Evolutionary conservation across 495 filamentous ascomycete species (phyloP), one percentile per base, ranked within the genome.

Genomic region (Lasiosphaeris hirsuta): DNA sequence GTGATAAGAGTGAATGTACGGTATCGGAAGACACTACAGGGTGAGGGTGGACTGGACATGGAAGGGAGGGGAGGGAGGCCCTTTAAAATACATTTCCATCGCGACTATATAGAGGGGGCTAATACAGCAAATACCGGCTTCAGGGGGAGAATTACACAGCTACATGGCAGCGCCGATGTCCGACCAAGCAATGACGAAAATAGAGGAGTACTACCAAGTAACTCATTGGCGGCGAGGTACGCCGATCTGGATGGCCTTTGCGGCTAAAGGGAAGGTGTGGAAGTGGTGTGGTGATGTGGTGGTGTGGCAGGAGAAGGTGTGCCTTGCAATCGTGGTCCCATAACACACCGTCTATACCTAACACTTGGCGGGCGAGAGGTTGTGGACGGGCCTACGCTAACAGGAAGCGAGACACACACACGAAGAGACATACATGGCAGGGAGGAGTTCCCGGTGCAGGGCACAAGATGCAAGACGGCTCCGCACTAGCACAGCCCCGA

Each of bases 1-100:
- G 59, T 59, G 65, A 66, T 51, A 35, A 51, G 46, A 66, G 61
- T 58, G 66, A 66, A 58, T 60, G 63, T 46, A 68, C 54, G 60
- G 62, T 57, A 62, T 59, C 58, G 44, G 38, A 35, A 58, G 63
- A 55, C 56, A 62, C 61, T 66, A 54, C 34, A 43, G 45, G 53
- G 51, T 37, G 51, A 54, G 14, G 41, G 39, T 44, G 39, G 41
- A 53, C 10, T 39, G 17, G 35, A 46, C 14, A 45, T 30, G 36
- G 37, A 1, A 15, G 18, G 34, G 56, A 39, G 55, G 56, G 48
- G 15, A 46, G 8, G 10, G 11, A 33, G 36, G 4, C n/a, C 33
- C 48, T 37, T 58, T 58, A 19, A 52, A 58, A 37, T 35, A 44
- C 36, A 39, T 57, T 43, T 57, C 17, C n/a, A 41, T 19, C 14